phyloP scores from a whole-genome alignment of 305 asterid genomes.

The Plantago coronopus region DNA sequence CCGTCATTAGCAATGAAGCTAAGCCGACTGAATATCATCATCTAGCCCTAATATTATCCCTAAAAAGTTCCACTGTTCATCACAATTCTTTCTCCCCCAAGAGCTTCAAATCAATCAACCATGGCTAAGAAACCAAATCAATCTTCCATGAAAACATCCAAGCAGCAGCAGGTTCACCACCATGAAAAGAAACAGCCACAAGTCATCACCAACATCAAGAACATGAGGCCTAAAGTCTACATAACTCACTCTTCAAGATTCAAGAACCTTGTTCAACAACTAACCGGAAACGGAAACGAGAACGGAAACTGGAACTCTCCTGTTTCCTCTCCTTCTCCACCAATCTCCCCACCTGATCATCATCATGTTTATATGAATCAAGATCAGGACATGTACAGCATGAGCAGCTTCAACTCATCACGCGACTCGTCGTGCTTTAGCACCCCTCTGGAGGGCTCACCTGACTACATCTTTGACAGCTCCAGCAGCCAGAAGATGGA shows the following conservation, averaged over 20 bases:
- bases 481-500: constrained; percentile 16
- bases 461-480: constrained; percentile 23
- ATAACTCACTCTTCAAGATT: constrained; percentile 59
- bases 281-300: constrained; percentile 39
- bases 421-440: constrained; percentile 33
- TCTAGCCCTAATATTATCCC: constrained; percentile 25
- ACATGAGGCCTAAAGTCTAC: constrained; percentile 54
- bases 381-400: constrained; percentile 6
- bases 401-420: constrained; percentile 22
- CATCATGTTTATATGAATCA: constrained; percentile 7
- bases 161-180: neutral
- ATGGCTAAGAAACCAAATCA: constrained; percentile 55
- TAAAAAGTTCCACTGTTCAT: constrained; percentile 14
- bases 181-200: constrained; percentile 32
- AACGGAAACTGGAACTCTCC: constrained; percentile 20
- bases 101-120: neutral
- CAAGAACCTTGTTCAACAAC: constrained; percentile 70
- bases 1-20: constrained; percentile 29
- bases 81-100: neutral
- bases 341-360: neutral
- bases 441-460: constrained; percentile 32
- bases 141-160: constrained; percentile 26
- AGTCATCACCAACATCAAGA: constrained; percentile 29
- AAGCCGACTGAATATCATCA: constrained; percentile 13
- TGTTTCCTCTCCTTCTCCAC: constrained; percentile 23